Evolutionary conservation across 169 alveolate genomes (phyloP).

Genomic region (Plasmodium billcollinsi): DNA sequence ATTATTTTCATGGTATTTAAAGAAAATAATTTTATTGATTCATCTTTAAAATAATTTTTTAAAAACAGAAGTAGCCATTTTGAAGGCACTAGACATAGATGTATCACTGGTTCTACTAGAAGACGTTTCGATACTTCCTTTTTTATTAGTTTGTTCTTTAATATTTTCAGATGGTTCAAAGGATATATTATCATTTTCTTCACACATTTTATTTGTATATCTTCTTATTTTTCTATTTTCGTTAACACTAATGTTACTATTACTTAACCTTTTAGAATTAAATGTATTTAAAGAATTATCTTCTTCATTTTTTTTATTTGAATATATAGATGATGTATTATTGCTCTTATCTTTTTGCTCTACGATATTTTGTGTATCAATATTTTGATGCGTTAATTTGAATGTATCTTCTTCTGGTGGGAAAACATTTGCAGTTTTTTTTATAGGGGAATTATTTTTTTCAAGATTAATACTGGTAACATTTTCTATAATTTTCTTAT

Average conservation of each 20-base stretch:
- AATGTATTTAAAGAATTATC: constrained; percentile 42
- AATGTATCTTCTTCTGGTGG: constrained; percentile 26
- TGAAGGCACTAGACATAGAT: constrained; percentile 72
- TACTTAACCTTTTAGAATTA: constrained; percentile 62
- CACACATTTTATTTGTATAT: constrained; percentile 40
- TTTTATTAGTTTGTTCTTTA: constrained; percentile 30
- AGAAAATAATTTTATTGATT: neutral
- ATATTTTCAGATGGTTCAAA: constrained; percentile 44
- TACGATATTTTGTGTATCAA: constrained; percentile 48
- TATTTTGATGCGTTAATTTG: constrained; percentile 57
- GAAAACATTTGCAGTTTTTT: constrained; percentile 7
- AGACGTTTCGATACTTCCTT: constrained; percentile 51
- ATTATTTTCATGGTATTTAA: no score
- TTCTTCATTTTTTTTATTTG: constrained; percentile 30
- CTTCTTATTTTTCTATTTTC: constrained; percentile 72
- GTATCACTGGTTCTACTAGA: constrained; percentile 75
- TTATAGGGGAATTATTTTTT: constrained; percentile 20
- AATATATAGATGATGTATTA: constrained; percentile 2
- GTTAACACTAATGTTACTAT: constrained; percentile 51
- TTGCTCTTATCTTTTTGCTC: constrained; percentile 35
- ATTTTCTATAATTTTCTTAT: constrained; percentile 13
- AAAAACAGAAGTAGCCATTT: constrained; percentile 77
- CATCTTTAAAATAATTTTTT: constrained; percentile 63
- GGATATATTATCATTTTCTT: constrained; percentile 52
- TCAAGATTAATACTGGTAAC: constrained; percentile 3